Percentiles rank a stretch among this genome's conserved stretches.
Evolutionary conservation across 2,329 filamentous ascomycete genomes (phyloP).

Genomic region (Mycosphaerelloides madeirae): DNA sequence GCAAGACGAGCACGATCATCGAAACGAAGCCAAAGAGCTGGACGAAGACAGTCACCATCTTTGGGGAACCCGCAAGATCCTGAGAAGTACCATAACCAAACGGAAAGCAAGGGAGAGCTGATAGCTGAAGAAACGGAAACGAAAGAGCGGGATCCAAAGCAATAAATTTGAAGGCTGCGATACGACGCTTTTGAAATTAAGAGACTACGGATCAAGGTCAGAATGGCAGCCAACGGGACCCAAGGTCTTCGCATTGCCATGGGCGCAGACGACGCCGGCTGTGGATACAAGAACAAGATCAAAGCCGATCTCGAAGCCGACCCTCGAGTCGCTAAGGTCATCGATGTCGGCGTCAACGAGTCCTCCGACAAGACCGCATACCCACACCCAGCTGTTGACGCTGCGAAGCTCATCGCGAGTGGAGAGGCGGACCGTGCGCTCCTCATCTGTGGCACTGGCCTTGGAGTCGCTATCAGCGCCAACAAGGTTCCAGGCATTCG

Average conservation of each 20-base stretch:
- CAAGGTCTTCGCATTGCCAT: conserved; percentile 51
- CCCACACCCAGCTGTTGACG: conserved; percentile 70
- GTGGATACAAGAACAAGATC: conserved; percentile 73
- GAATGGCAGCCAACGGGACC: conserved; percentile 17
- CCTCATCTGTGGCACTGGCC: conserved; percentile 78
- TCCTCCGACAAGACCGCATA: conserved; percentile 73
- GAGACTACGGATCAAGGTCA: no score
- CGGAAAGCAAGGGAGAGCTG: conserved; percentile 26
- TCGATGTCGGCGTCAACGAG: conserved; percentile 68
- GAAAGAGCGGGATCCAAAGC: conserved; percentile 12
- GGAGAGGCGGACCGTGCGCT: conserved; percentile 72
- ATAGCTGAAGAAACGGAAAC: conserved; percentile 14
- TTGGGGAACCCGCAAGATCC: conserved; percentile 32
- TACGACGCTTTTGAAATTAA: no score
- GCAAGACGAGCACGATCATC: conserved; percentile 34
- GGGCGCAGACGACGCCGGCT: conserved; percentile 67
- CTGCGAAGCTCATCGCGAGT: conserved; percentile 58
- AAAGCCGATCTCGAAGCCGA: conserved; percentile 66
- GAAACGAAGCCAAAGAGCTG: conserved; percentile 32
- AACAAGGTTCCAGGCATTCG: conserved; percentile 82
- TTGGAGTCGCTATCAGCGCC: conserved; percentile 82
- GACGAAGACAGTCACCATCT: conserved; percentile 25
- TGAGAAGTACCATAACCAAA: conserved; percentile 23
- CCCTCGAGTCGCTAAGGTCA: conserved; percentile 61
- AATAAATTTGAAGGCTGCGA: conserved; percentile 23